A percentile compares a stretch with the other conserved stretches of the same genome.
Evolutionary conservation across 169 alveolate genomes (phyloP).

Genomic region (Plasmodium coatneyi): DNA sequence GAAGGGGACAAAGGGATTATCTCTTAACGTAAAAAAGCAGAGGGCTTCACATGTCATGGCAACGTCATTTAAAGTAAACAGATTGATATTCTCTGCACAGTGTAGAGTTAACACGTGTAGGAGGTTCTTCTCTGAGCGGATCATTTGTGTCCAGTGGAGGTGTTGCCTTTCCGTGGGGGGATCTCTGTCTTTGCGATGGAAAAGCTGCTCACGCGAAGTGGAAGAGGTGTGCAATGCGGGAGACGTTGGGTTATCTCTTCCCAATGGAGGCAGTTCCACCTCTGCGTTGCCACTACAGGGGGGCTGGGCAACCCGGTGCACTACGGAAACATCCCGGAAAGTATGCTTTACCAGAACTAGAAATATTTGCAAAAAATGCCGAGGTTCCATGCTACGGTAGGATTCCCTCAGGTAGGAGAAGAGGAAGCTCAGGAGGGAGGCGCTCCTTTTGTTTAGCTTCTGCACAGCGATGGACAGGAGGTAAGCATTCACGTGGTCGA

Average conservation of each 20-base stretch:
- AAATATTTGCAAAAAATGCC: constrained; percentile 42
- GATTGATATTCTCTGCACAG: constrained; percentile 26
- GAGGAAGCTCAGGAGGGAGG: constrained; percentile 13
- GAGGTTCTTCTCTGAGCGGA: constrained; percentile 26
- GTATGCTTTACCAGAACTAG: constrained; percentile 24
- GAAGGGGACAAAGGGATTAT: constrained; percentile 41
- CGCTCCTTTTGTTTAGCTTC: constrained; percentile 35
- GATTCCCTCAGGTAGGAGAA: constrained; percentile 6
- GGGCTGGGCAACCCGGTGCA: neutral
- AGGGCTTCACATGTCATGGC: constrained; percentile 35
- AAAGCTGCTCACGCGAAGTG: neutral
- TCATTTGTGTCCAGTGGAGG: neutral
- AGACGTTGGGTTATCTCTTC: neutral
- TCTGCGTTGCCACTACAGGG: neutral
- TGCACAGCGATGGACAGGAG: constrained; percentile 41
- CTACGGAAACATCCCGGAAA: neutral
- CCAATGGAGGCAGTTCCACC: neutral
- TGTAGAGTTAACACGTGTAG: constrained; percentile 6
- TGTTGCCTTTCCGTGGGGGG: neutral
- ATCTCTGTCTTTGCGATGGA: neutral
- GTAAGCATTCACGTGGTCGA: constrained; percentile 59
- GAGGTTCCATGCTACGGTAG: constrained; percentile 33
- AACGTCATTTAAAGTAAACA: constrained; percentile 32
- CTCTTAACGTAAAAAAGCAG: constrained; percentile 18
- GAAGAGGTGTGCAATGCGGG: neutral